Percentiles rank a stretch among this genome's conserved stretches.
Evolutionary conservation across 352 stramenopile species (phyloP).

Genomic region (Phytophthora ohioensis): DNA sequence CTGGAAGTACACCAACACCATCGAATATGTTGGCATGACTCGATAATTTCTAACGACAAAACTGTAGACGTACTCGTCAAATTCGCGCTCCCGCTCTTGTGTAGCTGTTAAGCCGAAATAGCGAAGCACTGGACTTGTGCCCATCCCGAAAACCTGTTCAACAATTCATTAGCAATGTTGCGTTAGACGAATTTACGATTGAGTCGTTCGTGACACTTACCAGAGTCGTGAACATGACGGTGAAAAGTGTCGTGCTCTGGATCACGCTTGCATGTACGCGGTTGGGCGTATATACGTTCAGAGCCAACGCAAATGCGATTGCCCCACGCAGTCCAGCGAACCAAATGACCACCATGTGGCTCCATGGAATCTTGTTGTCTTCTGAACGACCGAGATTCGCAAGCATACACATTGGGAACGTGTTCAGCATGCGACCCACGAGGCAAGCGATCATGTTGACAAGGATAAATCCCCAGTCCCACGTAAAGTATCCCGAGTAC

Average conservation of each 20-base stretch:
- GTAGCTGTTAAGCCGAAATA: slow-evolving; percentile 61
- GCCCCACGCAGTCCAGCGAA: slow-evolving; percentile 94
- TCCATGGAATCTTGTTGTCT: slow-evolving; percentile 75
- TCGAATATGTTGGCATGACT: slow-evolving; percentile 7
- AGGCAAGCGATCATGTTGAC: slow-evolving; percentile 76
- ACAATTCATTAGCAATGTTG: background rate
- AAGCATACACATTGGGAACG: slow-evolving; percentile 81
- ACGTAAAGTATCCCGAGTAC: slow-evolving; percentile 81
- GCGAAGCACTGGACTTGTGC: slow-evolving; percentile 70
- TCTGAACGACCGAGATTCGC: slow-evolving; percentile 71
- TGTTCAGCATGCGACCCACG: slow-evolving; percentile 74
- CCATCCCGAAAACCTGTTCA: slow-evolving; percentile 76
- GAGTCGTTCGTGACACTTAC: slow-evolving; percentile 35
- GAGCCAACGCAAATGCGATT: slow-evolving; percentile 90
- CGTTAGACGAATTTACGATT: background rate
- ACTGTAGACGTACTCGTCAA: slow-evolving; percentile 58
- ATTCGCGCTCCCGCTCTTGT: slow-evolving; percentile 45
- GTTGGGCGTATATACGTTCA: slow-evolving; percentile 77
- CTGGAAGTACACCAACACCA: slow-evolving; percentile 24
- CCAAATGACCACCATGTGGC: slow-evolving; percentile 92
- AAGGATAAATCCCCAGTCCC: slow-evolving; percentile 87
- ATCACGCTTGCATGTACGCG: slow-evolving; percentile 69
- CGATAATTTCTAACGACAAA: background rate
- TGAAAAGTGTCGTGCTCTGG: slow-evolving; percentile 83
- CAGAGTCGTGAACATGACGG: slow-evolving; percentile 83